Conservation (phyloP, 345 rosid species). For the Rhodamnia rubescens region DNA sequence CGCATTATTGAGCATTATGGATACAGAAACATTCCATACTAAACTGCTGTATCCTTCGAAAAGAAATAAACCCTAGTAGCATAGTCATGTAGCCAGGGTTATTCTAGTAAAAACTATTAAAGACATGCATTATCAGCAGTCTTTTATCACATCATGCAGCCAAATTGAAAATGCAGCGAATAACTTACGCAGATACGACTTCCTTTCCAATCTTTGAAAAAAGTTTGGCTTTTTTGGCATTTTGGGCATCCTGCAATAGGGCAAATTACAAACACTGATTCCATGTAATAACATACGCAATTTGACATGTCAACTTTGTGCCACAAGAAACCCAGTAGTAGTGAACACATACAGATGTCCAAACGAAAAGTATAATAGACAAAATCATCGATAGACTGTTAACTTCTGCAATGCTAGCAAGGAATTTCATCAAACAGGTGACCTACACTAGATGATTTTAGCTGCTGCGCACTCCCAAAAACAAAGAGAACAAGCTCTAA, state of each 20-base stretch:
- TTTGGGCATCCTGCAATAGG: constrained; percentile 62
- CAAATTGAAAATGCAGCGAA: not conserved
- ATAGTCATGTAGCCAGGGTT: not conserved
- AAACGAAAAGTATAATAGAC: not conserved
- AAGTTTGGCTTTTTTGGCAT: constrained; percentile 77
- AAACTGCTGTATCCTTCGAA: not conserved
- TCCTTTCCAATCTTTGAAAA: constrained; percentile 77
- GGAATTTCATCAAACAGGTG: not conserved
- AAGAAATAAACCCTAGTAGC: not conserved
- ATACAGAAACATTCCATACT: not conserved
- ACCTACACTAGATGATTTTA: not conserved
- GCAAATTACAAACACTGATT: constrained; percentile 5
- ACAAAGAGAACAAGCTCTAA: not conserved
- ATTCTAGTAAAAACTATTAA: not conserved
- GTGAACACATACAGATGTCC: not conserved
- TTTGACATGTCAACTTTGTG: not conserved
- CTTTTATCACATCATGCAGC: not conserved
- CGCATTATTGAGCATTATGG: not conserved
- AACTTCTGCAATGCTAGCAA: not conserved
- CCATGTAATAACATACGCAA: not conserved
- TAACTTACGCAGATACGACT: constrained; percentile 84
- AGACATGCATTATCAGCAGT: not conserved
- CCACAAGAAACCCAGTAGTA: not conserved
- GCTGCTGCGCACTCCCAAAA: not conserved
- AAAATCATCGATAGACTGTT: not conserved